Percentiles rank a stretch among this genome's conserved stretches.
Conservation (phyloP, 2,329 filamentous ascomycete species). For the Nothophoma quercina region DNA sequence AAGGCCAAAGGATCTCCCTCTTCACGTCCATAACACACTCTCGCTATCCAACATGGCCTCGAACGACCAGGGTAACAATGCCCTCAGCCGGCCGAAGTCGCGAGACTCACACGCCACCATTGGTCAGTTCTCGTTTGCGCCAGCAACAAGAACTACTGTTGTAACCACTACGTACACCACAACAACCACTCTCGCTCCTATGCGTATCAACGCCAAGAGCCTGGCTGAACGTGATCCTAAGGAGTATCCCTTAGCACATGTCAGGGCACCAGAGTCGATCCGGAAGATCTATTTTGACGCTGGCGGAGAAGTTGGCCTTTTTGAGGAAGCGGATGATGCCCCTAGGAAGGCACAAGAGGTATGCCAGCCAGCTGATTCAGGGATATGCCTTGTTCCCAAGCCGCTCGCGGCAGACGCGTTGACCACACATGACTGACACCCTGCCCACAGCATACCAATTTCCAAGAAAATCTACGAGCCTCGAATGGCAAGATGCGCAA, state of each 20-base stretch:
- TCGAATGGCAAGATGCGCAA: slow-evolving; percentile 57
- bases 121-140: slow-evolving; percentile 68
- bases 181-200: slow-evolving; percentile 80
- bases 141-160: slow-evolving; percentile 69
- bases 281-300: slow-evolving; percentile 79
- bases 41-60: slow-evolving; percentile 40
- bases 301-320: slow-evolving; percentile 66
- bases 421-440: slow-evolving; percentile 27
- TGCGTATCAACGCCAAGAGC: slow-evolving; percentile 77
- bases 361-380: slow-evolving; percentile 38
- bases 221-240: slow-evolving; percentile 81
- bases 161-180: slow-evolving; percentile 94
- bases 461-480: slow-evolving; percentile 53
- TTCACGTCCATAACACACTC: not conserved
- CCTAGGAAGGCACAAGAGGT: slow-evolving; percentile 63
- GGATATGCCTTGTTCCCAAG: slow-evolving; percentile 28
- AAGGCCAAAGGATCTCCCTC: not conserved
- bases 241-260: slow-evolving; percentile 85
- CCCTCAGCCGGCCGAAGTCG: slow-evolving; percentile 37
- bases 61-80: slow-evolving; percentile 29
- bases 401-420: slow-evolving; percentile 26
- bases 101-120: slow-evolving; percentile 54
- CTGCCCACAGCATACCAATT: slow-evolving; percentile 52
- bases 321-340: slow-evolving; percentile 68
- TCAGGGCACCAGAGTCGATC: slow-evolving; percentile 81